phyloP scores from a whole-genome alignment of 2,329 filamentous ascomycete genomes.

The Epichloe typhina region DNA sequence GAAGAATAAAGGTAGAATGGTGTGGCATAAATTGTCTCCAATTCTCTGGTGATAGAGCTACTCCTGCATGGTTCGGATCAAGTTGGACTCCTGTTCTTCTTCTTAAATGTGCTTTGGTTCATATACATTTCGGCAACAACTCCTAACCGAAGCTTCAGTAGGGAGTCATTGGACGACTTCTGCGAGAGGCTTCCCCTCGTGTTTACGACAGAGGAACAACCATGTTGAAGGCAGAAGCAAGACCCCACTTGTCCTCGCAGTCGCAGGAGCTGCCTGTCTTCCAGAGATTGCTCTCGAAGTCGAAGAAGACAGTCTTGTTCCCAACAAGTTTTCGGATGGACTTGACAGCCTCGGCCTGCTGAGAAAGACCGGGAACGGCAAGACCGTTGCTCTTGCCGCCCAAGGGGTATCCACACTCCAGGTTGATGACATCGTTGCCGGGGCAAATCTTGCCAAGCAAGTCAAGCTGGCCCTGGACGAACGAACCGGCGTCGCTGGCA shows the following conservation, averaged over 20 bases:
- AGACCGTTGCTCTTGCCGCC: slow-evolving; percentile 55
- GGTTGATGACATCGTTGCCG: slow-evolving; percentile 60
- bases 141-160: neutral
- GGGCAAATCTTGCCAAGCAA: slow-evolving; percentile 58
- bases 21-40: neutral
- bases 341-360: slow-evolving; percentile 63
- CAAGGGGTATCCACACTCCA: slow-evolving; percentile 86
- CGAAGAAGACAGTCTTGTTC: slow-evolving; percentile 66
- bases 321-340: slow-evolving; percentile 56
- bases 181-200: neutral
- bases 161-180: neutral
- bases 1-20: neutral
- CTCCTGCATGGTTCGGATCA: slow-evolving; percentile 11
- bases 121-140: slow-evolving; percentile 16
- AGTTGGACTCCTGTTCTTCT: slow-evolving; percentile 1
- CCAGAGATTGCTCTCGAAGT: slow-evolving; percentile 67
- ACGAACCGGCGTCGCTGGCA: slow-evolving; percentile 56
- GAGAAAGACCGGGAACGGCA: slow-evolving; percentile 50
- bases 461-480: slow-evolving; percentile 61
- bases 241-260: slow-evolving; percentile 76
- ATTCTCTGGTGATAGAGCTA: neutral
- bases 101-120: slow-evolving; percentile 9
- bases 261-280: slow-evolving; percentile 56
- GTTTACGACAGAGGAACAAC: neutral
- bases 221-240: slow-evolving; percentile 7